Percentiles rank a stretch among this genome's conserved stretches.
phyloP scores from a whole-genome alignment of 2,329 filamentous ascomycete genomes.

The Fusarium annulatum region DNA sequence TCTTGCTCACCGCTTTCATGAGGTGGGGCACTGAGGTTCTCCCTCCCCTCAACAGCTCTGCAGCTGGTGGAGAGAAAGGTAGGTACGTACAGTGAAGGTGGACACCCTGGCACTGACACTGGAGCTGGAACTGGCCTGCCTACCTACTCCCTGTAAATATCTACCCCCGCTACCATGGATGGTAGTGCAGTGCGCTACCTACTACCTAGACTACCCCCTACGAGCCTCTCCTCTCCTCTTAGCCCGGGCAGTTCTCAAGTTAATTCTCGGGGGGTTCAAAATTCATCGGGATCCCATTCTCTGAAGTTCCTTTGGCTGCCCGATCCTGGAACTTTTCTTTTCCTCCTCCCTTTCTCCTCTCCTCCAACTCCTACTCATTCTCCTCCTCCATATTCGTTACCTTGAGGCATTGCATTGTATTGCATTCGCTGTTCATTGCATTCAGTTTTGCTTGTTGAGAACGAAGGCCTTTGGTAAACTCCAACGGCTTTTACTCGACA shows the following conservation, averaged over 20 bases:
- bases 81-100: conserved; percentile 17
- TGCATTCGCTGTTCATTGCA: background rate
- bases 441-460: conserved; percentile 13
- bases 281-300: conserved; percentile 39
- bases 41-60: conserved; percentile 25
- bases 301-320: conserved; percentile 32
- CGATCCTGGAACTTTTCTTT: conserved; percentile 22
- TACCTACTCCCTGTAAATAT: conserved; percentile 12
- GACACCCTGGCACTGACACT: conserved; percentile 25
- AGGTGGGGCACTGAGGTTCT: conserved; percentile 33
- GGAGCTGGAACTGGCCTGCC: background rate
- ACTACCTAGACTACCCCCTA: conserved; percentile 17
- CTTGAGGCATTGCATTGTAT: background rate
- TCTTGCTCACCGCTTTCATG: conserved; percentile 42
- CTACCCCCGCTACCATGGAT: conserved; percentile 26
- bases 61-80: background rate
- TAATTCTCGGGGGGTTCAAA: conserved; percentile 40
- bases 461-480: background rate
- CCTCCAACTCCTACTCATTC: conserved; percentile 2
- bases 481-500: conserved; percentile 7
- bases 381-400: background rate
- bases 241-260: conserved; percentile 34
- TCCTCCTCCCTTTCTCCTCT: conserved; percentile 3
- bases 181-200: conserved; percentile 11
- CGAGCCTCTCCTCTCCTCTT: background rate